Percentiles rank a stretch among this genome's conserved stretches.
Evolutionary conservation across 129 eudicot genomes (phyloP).

Genomic region (Tanacetum coccineum): DNA sequence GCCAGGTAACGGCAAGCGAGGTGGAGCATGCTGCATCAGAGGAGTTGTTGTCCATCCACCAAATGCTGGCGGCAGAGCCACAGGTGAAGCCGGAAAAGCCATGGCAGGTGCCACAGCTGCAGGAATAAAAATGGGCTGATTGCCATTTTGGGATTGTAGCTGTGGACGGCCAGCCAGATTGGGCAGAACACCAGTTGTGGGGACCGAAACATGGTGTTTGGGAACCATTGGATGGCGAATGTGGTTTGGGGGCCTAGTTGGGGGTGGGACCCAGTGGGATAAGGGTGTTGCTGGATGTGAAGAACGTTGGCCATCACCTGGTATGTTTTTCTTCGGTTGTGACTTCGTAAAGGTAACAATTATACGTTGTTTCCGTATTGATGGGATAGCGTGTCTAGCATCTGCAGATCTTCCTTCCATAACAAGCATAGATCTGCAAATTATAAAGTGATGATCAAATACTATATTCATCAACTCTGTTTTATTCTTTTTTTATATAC

Average conservation of each 20-base stretch:
- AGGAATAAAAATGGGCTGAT: constrained; percentile 61
- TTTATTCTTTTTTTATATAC: no score
- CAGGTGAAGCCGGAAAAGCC: constrained; percentile 28
- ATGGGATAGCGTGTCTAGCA: constrained; percentile 60
- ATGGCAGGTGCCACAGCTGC: constrained; percentile 47
- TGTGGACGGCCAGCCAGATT: neutral
- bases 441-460: neutral
- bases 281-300: constrained; percentile 8
- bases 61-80: neutral
- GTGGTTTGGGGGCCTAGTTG: constrained; percentile 43
- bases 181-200: constrained; percentile 47
- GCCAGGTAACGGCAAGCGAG: constrained; percentile 33
- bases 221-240: constrained; percentile 44
- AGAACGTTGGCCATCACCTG: constrained; percentile 30
- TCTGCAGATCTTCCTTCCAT: constrained; percentile 76
- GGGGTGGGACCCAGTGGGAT: constrained; percentile 43
- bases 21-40: constrained; percentile 48
- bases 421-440: constrained; percentile 58
- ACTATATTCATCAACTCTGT: neutral
- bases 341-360: constrained; percentile 64
- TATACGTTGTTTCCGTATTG: constrained; percentile 54
- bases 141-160: constrained; percentile 37
- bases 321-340: constrained; percentile 40
- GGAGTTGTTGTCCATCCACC: constrained; percentile 29
- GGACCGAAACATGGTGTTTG: constrained; percentile 46